These are phyloP conservation scores for Lactuca sativa DNA, from an alignment of 129 eudicot genomes.

Conservation along the genomic window DNA sequence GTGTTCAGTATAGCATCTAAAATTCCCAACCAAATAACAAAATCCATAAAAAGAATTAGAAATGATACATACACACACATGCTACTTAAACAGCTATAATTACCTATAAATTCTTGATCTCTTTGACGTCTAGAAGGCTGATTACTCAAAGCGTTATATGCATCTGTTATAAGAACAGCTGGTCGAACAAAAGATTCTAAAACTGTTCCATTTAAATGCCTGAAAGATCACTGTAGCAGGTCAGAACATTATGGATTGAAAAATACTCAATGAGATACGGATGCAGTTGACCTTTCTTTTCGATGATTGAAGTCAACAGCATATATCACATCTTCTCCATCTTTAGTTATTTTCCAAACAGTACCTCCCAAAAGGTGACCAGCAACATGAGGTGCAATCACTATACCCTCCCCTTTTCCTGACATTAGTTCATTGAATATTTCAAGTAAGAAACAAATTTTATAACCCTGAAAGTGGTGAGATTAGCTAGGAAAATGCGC, in stretches of 20 bases:
- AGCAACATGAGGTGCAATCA: slow-evolving; percentile 95
- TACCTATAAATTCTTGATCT: slow-evolving; percentile 96
- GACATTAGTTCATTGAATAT: slow-evolving; percentile 15
- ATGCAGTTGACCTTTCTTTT: slow-evolving; percentile 69
- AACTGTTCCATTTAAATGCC: slow-evolving; percentile 95
- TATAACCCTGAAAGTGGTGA: neutral
- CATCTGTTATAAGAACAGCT: slow-evolving; percentile 95
- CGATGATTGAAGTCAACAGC: slow-evolving; percentile 99
- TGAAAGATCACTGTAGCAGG: slow-evolving; percentile 35
- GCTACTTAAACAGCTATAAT: slow-evolving; percentile 11
- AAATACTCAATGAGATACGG: neutral
- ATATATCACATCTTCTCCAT: slow-evolving; percentile 96
- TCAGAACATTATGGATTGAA: slow-evolving; percentile 1
- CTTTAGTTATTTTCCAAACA: slow-evolving; percentile 91
- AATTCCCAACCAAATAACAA: neutral
- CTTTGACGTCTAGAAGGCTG: slow-evolving; percentile 96
- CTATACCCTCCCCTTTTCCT: slow-evolving; percentile 99
- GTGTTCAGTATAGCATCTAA: slow-evolving; percentile 74
- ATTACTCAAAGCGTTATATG: slow-evolving; percentile 86
- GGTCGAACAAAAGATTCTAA: slow-evolving; percentile 94
- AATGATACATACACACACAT: neutral
- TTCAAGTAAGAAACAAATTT: neutral
- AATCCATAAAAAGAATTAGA: neutral
- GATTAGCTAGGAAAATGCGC: slow-evolving; percentile 16
- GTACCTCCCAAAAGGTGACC: slow-evolving; percentile 98